Base-by-base conservation (phyloP, 2,329 filamentous ascomycete genomes). In the Fusarium neocosmosporiellum region DNA sequence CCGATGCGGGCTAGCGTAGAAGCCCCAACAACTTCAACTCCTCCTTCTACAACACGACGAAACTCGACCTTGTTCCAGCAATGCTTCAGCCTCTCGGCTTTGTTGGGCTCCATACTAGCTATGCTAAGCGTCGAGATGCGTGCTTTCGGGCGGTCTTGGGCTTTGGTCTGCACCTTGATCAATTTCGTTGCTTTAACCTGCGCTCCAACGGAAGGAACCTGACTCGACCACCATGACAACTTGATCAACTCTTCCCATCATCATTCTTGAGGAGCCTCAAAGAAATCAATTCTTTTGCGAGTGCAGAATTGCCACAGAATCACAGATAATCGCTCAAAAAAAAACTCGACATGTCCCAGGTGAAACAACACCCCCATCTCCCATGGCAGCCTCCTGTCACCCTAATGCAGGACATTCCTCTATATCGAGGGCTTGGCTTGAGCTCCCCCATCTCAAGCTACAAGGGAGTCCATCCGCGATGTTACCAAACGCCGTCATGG, bases 31-130 rank as follows among this genome's bases (percentile, higher is more conserved):
- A 69, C 65, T 63, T 74, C 73, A 50, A 70, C 70, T 75, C 74
- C 78, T 69, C 67, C 74, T 62, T 65, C 69, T 75, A 66, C 70
- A 66, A 73, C 75, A 66, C 70, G 63, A 70, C 84, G 84, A 86
- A 86, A 86, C 85, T 78, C 72, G 72, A 77, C 78, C 78, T 64
- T 83, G 85, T 86, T 83, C 80, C 85, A 86, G 81, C 76, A 81
- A 75, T 86, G 85, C 84, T 81, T 86, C 85, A 86, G 80, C 75
- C 68, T 67, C 61, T 62, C 46, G 4, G 68, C 50, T 48, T 34
- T 46, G 20, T 31, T 55, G 48, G 63, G 59, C 63, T 61, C 54
- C 55, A 57, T 63, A 41, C 48, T 48, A 59, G 33, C 50, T 27
- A 48, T 58, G 27, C 37, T 36, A 60, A 60, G 58, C 31, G n/a